Evolutionary conservation across 345 rosid species (phyloP).

Genomic region (Rhizophora apiculata): DNA sequence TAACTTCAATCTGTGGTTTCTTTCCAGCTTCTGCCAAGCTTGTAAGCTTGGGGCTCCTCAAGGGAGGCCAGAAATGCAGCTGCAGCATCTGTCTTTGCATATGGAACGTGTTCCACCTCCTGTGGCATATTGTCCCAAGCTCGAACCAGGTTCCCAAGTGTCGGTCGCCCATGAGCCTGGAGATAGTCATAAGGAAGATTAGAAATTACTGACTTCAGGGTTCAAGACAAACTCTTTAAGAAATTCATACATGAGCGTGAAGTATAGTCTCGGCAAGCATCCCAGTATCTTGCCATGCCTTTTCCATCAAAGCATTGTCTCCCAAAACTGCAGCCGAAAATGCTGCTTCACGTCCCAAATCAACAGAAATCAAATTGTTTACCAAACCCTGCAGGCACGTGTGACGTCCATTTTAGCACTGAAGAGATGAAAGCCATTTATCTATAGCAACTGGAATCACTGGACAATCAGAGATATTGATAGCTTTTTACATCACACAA

Average conservation of each 20-base stretch:
- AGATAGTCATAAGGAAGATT: conserved; percentile 18
- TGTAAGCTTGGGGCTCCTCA: conserved; percentile 76
- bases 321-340: conserved; percentile 93
- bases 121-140: conserved; percentile 86
- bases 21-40: conserved; percentile 80
- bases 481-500: too few relatives aligned
- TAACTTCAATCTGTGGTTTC: conserved; percentile 82
- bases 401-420: conserved; percentile 4
- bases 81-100: conserved; percentile 82
- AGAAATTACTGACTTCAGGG: conserved; percentile 13
- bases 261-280: conserved; percentile 99
- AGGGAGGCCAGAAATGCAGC: conserved; percentile 88
- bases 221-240: neutral
- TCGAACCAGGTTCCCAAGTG: conserved; percentile 79
- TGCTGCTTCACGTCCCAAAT: conserved; percentile 94
- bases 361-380: conserved; percentile 80
- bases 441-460: neutral
- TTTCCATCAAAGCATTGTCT: conserved; percentile 97
- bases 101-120: conserved; percentile 76
- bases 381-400: conserved; percentile 61
- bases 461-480: neutral
- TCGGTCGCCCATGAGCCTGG: conserved; percentile 96
- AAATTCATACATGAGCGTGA: conserved; percentile 83
- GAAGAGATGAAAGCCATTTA: neutral
- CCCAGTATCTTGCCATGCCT: conserved; percentile 98